A percentile compares a stretch with the other conserved stretches of the same genome.
These are phyloP conservation scores for Stentor roeselii DNA, from an alignment of 73 alveolate species.

Conservation along the genomic window DNA sequence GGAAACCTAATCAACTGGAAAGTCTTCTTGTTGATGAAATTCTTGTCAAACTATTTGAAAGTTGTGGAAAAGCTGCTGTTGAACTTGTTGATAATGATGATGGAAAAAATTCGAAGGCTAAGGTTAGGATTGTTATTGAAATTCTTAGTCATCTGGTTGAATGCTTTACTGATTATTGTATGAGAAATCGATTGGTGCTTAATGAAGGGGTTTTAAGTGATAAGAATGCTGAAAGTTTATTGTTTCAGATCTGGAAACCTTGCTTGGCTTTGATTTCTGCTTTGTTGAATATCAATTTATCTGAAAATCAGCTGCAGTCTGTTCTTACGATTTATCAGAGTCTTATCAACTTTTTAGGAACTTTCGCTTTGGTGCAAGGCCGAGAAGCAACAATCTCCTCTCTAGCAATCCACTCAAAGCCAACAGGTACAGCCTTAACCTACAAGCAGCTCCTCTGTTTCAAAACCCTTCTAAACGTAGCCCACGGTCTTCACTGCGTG, in stretches of 20 bases:
- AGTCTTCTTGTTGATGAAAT: background rate
- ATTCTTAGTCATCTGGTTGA: background rate
- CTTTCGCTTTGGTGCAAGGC: background rate
- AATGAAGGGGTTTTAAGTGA: background rate
- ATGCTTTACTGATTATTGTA: background rate
- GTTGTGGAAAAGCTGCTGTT: background rate
- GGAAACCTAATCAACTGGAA: background rate
- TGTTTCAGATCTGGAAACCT: background rate
- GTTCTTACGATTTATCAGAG: background rate
- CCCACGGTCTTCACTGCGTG: slow-evolving; percentile 77
- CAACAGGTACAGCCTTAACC: slow-evolving; percentile 30
- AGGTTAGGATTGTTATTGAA: background rate
- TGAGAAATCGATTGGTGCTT: background rate
- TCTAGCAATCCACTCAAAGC: slow-evolving; percentile 24
- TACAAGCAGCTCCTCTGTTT: slow-evolving; percentile 68
- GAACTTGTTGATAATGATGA: background rate
- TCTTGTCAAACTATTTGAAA: background rate
- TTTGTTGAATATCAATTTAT: background rate
- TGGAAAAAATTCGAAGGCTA: background rate
- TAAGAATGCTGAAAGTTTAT: background rate
- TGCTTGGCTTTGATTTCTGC: background rate
- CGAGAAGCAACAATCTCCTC: slow-evolving; percentile 8
- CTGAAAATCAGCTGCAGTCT: background rate
- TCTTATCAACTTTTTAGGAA: background rate
- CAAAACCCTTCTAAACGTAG: slow-evolving; percentile 78